Evolutionary conservation across 257 asterid genomes (phyloP).

Genomic region (Rhazya stricta): DNA sequence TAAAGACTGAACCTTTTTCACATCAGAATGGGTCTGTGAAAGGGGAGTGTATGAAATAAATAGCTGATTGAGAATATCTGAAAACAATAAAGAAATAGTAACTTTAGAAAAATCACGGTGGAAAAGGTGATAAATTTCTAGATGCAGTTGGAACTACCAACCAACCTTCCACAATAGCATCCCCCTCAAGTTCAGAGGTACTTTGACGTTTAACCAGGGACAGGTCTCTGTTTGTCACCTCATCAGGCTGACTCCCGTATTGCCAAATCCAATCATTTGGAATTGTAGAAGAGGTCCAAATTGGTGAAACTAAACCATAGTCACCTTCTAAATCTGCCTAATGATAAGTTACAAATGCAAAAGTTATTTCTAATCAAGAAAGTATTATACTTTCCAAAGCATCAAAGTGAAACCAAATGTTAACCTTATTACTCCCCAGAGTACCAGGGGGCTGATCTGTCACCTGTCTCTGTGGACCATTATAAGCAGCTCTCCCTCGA

Average conservation of each 20-base stretch:
- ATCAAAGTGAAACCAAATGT: conserved; percentile 17
- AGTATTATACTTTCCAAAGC: conserved; percentile 12
- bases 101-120: conserved; percentile 19
- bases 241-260: conserved; percentile 38
- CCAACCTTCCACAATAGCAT: conserved; percentile 77
- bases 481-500: conserved; percentile 31
- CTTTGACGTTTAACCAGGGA: conserved; percentile 61
- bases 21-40: conserved; percentile 61
- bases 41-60: conserved; percentile 50
- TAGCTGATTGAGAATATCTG: conserved; percentile 84
- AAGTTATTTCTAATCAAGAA: conserved; percentile 17
- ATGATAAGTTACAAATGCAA: conserved; percentile 25
- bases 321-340: conserved; percentile 63
- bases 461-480: conserved; percentile 27
- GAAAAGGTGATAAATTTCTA: not conserved
- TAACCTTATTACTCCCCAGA: conserved; percentile 45
- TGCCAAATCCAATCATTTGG: conserved; percentile 83
- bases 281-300: conserved; percentile 78
- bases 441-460: conserved; percentile 28
- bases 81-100: conserved; percentile 9
- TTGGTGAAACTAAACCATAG: conserved; percentile 28
- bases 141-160: conserved; percentile 12
- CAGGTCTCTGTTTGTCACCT: conserved; percentile 36
- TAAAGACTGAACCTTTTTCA: conserved; percentile 88
- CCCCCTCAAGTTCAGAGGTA: conserved; percentile 84